Evolutionary conservation across 2,329 filamentous ascomycete genomes (phyloP).

Genomic region (Aspergillus sp.): DNA sequence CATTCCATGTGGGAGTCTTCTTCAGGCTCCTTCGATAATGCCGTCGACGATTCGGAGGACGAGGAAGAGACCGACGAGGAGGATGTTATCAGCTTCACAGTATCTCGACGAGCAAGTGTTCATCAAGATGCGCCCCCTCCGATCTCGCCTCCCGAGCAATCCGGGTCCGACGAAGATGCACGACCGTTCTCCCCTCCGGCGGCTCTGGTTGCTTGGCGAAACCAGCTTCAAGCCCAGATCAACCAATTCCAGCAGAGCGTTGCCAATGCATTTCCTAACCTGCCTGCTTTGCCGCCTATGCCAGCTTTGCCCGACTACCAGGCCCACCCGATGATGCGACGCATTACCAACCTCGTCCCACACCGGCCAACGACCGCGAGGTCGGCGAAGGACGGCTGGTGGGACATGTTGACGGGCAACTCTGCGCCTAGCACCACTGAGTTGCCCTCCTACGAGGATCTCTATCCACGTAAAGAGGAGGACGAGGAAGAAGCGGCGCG

Average conservation of each 20-base stretch:
- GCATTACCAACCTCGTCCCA: conserved; percentile 72
- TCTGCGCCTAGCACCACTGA: conserved; percentile 49
- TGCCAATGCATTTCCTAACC: conserved; percentile 64
- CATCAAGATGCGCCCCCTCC: conserved; percentile 32
- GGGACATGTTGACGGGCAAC: conserved; percentile 61
- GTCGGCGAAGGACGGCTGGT: conserved; percentile 56
- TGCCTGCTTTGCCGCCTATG: conserved; percentile 60
- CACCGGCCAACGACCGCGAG: conserved; percentile 56
- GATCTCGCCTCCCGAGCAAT: conserved; percentile 24
- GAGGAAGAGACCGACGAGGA: conserved; percentile 23
- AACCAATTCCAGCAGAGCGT: conserved; percentile 75
- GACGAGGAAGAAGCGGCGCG: conserved; percentile 35
- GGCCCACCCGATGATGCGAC: conserved; percentile 68
- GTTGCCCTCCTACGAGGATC: conserved; percentile 76
- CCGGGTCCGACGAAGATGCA: conserved; percentile 25
- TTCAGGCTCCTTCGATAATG: conserved; percentile 47
- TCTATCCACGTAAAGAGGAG: conserved; percentile 59
- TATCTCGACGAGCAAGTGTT: conserved; percentile 38
- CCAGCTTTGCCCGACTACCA: conserved; percentile 70
- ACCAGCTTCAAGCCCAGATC: conserved; percentile 71
- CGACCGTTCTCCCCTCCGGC: conserved; percentile 54
- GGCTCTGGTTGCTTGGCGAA: conserved; percentile 68
- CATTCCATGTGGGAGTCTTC: conserved; percentile 65
- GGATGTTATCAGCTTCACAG: conserved; percentile 25
- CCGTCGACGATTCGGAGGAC: conserved; percentile 41